Evolutionary conservation across 1,284 basidiomycete species (phyloP), one percentile per base, ranked within the genome.

Genomic region (Sporisorium reilianum): DNA sequence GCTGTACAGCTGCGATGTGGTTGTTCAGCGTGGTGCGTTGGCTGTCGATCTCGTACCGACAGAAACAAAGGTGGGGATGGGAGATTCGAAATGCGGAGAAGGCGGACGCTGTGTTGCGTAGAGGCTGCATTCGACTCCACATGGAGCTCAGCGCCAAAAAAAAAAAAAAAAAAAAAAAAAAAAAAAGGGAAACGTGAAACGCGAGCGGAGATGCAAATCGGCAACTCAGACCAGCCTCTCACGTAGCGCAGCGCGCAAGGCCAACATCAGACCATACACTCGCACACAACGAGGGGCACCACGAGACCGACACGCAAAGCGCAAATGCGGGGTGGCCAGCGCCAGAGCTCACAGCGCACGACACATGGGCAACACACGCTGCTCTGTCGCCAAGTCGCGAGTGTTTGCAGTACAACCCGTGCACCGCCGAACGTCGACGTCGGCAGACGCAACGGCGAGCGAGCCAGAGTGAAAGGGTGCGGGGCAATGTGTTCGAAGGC

Each of bases 11-110:
- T n/a, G n/a, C n/a, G 11, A n/a, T 46, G 44, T 26, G 14, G 26
- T 28, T 46, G 5, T n/a, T n/a, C 8, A 48, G 28, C n/a, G 49
- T n/a, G 23, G 14, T 30, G 7, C 52, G 9, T 58, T 26, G 44
- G 20, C 30, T 61, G 59, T 54, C 45, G 52, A 54, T 61, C 59
- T 34, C 18, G 49, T 36, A 25, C 20, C 52, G n/a, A 28, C 46
- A 30, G 45, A 10, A 40, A 26, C 20, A 12, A 18, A 28, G 25
- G 25, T 3, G 45, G 36, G 36, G 36, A 16, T 5, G 14, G 36
- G 10, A 51, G 8, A 22, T 55, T 53, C 46, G 60, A 55, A 51
- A 48, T 60, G 58, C 58, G 50, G 58, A 60, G 58, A 60, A 38
- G 12, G 12, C 5, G 44, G 11, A n/a, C 9, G 41, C 20, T 42